Evolutionary conservation across 1,284 basidiomycete genomes (phyloP), one percentile per base, ranked within the genome.

Genomic region (Trichosporon sp.): DNA sequence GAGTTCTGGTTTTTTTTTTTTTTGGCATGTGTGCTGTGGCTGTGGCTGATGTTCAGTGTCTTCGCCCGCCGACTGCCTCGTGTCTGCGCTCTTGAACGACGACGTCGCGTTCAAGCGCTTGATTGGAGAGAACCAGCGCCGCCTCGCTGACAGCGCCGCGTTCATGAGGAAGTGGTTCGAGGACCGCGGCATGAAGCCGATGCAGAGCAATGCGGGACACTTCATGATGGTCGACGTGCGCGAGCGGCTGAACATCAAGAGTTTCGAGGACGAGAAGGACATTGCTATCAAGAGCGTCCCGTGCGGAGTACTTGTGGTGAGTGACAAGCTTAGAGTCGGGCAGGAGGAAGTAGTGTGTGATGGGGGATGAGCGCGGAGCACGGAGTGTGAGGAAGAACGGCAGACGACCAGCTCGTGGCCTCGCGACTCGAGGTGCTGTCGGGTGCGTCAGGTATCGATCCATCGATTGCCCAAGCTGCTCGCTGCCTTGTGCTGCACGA

Each of bases 51-150:
- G 26, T 26, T 14, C 71, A 79, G 79, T 84, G 40, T 79, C 79
- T 2, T 80, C 79, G 2, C 79, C 81, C 4, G 79, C 80, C 14
- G 82, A 84, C 67, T 78, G 80, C 59, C 81, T 83, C 70, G 77
- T 78, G 72, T 79, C 81, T 2, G 71, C 78, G 4, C 74, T 81
- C 7, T 68, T 80, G 1, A 78, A 76, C 40, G 77, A 81, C 73
- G 74, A 77, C 35, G 37, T 70, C 0, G 70, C 74, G 11, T 75
- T 82, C 26, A 70, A 75, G 8, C 69, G 66, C 35, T 80, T 84
- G 68, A 71, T 80, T 21, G 63, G 35, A 0, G 75, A 76, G 54
- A 84, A 83, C 72, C 70, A 72, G 16, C 63, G 46, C 1, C 74
- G 78, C 3, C 74, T 84, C 56, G 73, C 71, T n/a, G 80, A 79